phyloP scores from a whole-genome alignment of 371 early-diverging fungal genomes.

The Thermomucor indicae-seudaticae region DNA sequence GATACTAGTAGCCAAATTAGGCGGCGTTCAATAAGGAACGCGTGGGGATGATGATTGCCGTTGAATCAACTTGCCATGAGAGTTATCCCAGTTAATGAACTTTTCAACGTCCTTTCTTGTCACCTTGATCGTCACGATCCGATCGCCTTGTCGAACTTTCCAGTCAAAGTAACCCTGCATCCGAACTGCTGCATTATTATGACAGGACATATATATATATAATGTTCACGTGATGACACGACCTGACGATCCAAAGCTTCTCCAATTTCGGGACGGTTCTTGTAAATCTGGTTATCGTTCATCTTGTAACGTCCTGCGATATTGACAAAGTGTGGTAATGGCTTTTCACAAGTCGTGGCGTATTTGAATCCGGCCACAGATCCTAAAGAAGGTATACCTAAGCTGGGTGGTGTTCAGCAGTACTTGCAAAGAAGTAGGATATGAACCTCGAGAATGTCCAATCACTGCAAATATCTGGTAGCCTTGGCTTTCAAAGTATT shows the following conservation, averaged over 20 bases:
- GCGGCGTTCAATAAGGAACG: not conserved
- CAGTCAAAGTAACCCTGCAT: conserved; percentile 46
- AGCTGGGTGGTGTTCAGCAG: too few species aligned
- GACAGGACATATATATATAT: not conserved
- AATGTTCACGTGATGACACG: not conserved
- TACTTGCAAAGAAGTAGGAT: too few species aligned
- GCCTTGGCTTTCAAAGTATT: conserved; percentile 49
- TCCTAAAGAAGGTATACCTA: conserved; percentile 26
- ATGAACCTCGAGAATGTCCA: conserved; percentile 59
- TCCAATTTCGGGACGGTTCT: conserved; percentile 26
- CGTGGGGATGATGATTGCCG: too few species aligned
- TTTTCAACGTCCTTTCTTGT: conserved; percentile 32
- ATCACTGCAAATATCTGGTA: conserved; percentile 56
- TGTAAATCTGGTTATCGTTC: conserved; percentile 31
- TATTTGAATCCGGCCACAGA: conserved; percentile 50
- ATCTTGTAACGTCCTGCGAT: conserved; percentile 55
- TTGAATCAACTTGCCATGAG: conserved; percentile 37
- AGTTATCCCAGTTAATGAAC: conserved; percentile 34
- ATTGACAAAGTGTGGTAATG: conserved; percentile 44
- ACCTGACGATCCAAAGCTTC: conserved; percentile 24
- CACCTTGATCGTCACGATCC: conserved; percentile 25
- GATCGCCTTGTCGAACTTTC: conserved; percentile 31
- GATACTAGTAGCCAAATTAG: conserved; percentile 12
- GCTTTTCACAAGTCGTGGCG: conserved; percentile 42
- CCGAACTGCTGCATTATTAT: too few species aligned